phyloP scores from a whole-genome alignment of 2,329 filamentous ascomycete species.

The Rutstroemia sp. region DNA sequence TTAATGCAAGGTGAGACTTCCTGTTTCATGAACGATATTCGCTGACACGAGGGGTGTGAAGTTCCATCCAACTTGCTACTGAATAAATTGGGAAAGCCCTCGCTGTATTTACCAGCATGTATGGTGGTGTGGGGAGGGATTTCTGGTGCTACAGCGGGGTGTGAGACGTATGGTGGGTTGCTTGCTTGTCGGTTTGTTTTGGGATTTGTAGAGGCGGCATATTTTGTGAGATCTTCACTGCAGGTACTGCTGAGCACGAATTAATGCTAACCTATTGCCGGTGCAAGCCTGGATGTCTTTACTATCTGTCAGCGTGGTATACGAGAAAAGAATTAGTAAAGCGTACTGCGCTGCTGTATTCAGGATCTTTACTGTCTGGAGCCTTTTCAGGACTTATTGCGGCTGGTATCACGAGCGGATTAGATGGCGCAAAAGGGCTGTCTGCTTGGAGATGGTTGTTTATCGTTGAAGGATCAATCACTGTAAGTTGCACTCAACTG shows the following conservation, averaged over 20 bases:
- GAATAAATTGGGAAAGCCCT: conserved; percentile 42
- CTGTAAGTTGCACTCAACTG: conserved; percentile 16
- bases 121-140: conserved; percentile 45
- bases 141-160: conserved; percentile 41
- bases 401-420: conserved; percentile 38
- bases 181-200: conserved; percentile 42
- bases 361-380: conserved; percentile 35
- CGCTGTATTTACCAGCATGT: conserved; percentile 41
- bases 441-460: conserved; percentile 48
- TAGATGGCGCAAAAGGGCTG: conserved; percentile 41
- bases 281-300: conserved; percentile 11
- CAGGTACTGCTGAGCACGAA: not conserved
- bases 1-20: conserved; percentile 29
- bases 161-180: conserved; percentile 39
- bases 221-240: conserved; percentile 35
- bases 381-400: conserved; percentile 46
- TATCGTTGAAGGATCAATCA: conserved; percentile 38
- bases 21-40: not conserved
- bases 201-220: conserved; percentile 48
- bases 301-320: conserved; percentile 34
- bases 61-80: conserved; percentile 42
- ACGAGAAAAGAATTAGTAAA: conserved; percentile 37
- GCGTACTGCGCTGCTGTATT: conserved; percentile 40
- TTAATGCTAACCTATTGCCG: not conserved
- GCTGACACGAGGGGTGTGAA: not conserved